Evolutionary conservation across 192 early-diverging fungal species (phyloP).

Genomic region (Coemansia sp.): DNA sequence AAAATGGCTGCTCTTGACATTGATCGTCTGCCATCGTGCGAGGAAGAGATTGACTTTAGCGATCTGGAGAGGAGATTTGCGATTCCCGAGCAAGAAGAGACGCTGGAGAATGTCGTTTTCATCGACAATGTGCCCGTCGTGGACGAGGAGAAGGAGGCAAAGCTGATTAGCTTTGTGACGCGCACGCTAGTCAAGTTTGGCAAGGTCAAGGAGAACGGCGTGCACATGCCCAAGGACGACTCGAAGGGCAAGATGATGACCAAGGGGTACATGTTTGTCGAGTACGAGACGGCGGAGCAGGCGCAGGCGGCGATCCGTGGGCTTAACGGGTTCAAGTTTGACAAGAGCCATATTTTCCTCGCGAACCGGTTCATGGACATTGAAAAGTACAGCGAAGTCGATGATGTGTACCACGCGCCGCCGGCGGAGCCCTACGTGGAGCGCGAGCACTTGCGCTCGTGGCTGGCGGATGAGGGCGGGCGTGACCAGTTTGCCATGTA

Average conservation of each 20-base stretch:
- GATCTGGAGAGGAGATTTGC: constrained; percentile 82
- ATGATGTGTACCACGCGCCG: constrained; percentile 80
- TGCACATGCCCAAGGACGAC: constrained; percentile 86
- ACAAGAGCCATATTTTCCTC: constrained; percentile 77
- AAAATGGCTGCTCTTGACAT: constrained; percentile 60
- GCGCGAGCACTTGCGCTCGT: constrained; percentile 85
- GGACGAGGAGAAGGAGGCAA: constrained; percentile 83
- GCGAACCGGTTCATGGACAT: constrained; percentile 95
- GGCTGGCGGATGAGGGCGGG: constrained; percentile 81
- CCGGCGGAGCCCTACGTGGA: constrained; percentile 58
- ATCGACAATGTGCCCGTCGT: constrained; percentile 93
- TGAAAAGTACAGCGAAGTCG: constrained; percentile 74
- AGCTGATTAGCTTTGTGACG: constrained; percentile 67
- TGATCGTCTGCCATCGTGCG: constrained; percentile 66
- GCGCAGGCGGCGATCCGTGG: constrained; percentile 78
- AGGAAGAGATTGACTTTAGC: constrained; percentile 87
- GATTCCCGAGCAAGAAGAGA: constrained; percentile 75
- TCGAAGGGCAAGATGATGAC: constrained; percentile 67
- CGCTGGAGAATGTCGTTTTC: constrained; percentile 83
- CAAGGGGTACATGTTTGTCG: constrained; percentile 95
- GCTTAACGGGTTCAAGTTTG: constrained; percentile 78
- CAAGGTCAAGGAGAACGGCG: constrained; percentile 78
- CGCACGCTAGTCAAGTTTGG: constrained; percentile 71
- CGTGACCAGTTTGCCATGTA: constrained; percentile 94
- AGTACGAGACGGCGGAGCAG: constrained; percentile 86